Evolutionary conservation across 2,329 filamentous ascomycete species (phyloP).

Genomic region (Ophiostoma sp.): DNA sequence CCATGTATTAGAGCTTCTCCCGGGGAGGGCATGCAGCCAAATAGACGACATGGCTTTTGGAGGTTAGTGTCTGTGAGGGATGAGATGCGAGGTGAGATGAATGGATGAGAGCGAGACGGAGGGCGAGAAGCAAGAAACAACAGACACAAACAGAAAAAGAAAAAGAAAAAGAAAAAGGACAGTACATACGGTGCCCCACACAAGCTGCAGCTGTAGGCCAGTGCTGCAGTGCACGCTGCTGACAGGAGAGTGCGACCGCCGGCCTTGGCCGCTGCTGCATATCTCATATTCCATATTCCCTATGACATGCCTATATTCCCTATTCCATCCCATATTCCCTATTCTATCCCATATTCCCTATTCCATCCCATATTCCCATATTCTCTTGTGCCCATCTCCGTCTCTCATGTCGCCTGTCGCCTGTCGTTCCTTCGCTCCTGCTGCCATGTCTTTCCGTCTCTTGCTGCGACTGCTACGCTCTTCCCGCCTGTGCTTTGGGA

Average conservation of each 20-base stretch:
- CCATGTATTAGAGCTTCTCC: no score
- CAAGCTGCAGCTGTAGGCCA: constrained; percentile 4
- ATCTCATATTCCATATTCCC: not conserved
- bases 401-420: no score
- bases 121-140: not conserved
- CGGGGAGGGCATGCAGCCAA: no score
- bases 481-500: not conserved
- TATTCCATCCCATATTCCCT: no score
- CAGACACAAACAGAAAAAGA: no score
- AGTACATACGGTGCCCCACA: not conserved
- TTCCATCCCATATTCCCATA: no score
- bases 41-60: no score
- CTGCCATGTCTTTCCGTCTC: not conserved
- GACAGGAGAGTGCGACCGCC: constrained; percentile 1
- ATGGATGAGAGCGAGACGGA: not conserved
- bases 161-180: no score
- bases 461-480: not conserved
- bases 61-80: not conserved
- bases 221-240: constrained; percentile 3
- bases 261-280: not conserved
- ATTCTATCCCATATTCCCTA: no score
- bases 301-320: no score
- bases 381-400: no score
- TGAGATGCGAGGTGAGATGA: not conserved
- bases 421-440: not conserved